Evolutionary conservation across 257 asterid genomes (phyloP).

Genomic region (Ajuga chamaepitys): DNA sequence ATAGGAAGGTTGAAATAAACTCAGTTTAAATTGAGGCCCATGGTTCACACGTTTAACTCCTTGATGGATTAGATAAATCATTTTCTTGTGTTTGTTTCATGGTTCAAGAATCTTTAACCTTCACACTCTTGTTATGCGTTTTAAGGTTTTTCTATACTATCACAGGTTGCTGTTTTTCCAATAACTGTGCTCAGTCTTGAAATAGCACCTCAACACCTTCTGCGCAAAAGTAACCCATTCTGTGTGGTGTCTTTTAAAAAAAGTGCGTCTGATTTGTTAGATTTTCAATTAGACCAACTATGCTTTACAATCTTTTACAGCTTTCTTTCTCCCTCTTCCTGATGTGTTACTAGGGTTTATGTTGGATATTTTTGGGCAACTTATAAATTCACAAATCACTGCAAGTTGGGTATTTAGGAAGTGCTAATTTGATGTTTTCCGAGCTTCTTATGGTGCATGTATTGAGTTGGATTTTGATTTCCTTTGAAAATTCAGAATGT

Average conservation of each 20-base stretch:
- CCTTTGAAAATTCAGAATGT: background rate
- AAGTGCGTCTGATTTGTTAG: background rate
- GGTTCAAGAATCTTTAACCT: background rate
- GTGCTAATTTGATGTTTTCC: background rate
- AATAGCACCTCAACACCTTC: background rate
- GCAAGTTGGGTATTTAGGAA: background rate
- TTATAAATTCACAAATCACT: background rate
- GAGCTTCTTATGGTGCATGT: background rate
- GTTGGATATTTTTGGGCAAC: background rate
- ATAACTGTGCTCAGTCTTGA: background rate
- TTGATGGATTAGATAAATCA: background rate
- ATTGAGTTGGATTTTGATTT: background rate
- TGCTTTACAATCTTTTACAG: background rate
- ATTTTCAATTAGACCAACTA: background rate
- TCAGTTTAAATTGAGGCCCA: background rate
- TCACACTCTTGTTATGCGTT: background rate
- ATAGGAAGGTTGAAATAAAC: conserved; percentile 5
- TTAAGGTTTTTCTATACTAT: background rate
- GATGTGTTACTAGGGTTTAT: background rate
- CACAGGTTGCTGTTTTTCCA: background rate
- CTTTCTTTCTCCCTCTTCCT: background rate
- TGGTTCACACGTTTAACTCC: background rate
- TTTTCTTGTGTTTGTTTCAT: background rate
- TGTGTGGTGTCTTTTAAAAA: background rate
- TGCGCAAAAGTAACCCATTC: background rate